A percentile compares a stretch with the other conserved stretches of the same genome.
These are phyloP conservation scores for Fusarium begoniae DNA, from an alignment of 2,329 filamentous ascomycete species.

Conservation along the genomic window DNA sequence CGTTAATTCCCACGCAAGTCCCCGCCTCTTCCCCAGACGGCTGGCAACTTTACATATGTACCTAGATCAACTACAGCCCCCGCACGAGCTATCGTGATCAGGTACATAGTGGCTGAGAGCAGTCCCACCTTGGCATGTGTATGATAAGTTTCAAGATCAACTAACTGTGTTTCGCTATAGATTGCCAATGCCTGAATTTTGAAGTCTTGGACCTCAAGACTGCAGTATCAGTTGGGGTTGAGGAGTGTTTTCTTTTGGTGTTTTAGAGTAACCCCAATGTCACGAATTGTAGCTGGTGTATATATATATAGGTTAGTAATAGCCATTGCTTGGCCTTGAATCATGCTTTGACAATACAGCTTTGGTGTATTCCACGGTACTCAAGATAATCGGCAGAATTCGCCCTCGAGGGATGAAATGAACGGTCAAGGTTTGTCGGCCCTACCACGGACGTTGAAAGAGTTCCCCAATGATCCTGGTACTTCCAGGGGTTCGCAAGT, in stretches of 20 bases:
- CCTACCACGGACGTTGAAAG: slow-evolving; percentile 25
- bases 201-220: not conserved
- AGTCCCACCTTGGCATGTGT: not conserved
- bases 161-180: not conserved
- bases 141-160: not conserved
- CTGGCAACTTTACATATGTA: not conserved
- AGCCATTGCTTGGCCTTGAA: not conserved
- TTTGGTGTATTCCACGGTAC: not conserved
- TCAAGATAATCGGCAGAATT: not conserved
- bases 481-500: slow-evolving; percentile 22
- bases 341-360: not conserved
- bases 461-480: slow-evolving; percentile 18
- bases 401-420: slow-evolving; percentile 5
- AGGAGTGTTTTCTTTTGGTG: not conserved
- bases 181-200: too few species aligned
- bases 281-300: not conserved
- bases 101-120: not conserved
- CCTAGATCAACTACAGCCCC: not conserved
- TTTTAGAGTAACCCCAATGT: slow-evolving; percentile 15
- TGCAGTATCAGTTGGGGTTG: not conserved
- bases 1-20: not conserved
- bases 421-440: slow-evolving; percentile 22
- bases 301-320: not conserved
- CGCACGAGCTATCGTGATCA: slow-evolving; percentile 2
- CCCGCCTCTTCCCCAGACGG: slow-evolving; percentile 5